A percentile compares a stretch with the other conserved stretches of the same genome.
These are phyloP conservation scores for Phytophthora tubulina DNA, from an alignment of 352 stramenopile genomes.

Conservation along the genomic window DNA sequence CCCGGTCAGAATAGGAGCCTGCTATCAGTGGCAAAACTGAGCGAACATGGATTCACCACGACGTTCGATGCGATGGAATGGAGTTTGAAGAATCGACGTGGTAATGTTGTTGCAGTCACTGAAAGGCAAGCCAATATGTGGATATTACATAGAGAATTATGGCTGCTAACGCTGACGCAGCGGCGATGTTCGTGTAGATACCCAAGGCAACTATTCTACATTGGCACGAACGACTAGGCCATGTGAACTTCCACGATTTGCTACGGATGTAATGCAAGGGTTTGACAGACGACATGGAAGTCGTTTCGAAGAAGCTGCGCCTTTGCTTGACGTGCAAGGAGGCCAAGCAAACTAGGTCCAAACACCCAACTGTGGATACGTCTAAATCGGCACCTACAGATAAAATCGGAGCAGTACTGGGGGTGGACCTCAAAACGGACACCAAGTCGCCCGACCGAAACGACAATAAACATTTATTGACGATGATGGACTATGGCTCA, in stretches of 20 bases:
- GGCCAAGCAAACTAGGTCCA: constrained; percentile 11
- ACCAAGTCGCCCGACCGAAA: constrained; percentile 1
- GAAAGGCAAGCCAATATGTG: neutral
- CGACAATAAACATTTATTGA: constrained; percentile 20
- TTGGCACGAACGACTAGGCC: constrained; percentile 11
- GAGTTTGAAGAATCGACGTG: neutral
- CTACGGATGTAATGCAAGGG: neutral
- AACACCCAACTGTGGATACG: neutral
- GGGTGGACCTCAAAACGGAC: constrained; percentile 24
- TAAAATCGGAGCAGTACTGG: constrained; percentile 17
- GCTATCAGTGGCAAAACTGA: constrained; percentile 9
- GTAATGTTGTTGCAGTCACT: neutral
- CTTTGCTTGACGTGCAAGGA: constrained; percentile 19
- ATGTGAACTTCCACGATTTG: constrained; percentile 19
- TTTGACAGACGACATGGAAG: neutral
- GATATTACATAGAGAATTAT: neutral
- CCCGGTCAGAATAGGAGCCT: constrained; percentile 1
- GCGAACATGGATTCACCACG: constrained; percentile 8
- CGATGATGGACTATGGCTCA: constrained; percentile 22
- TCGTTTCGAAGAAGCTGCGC: constrained; percentile 1
- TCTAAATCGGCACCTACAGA: constrained; percentile 7
- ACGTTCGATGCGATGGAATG: neutral
- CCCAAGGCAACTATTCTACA: neutral
- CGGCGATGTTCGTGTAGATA: constrained; percentile 2
- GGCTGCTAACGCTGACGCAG: neutral